phyloP scores from a whole-genome alignment of 2,329 filamentous ascomycete genomes.

The Pseudocercospora vitis region DNA sequence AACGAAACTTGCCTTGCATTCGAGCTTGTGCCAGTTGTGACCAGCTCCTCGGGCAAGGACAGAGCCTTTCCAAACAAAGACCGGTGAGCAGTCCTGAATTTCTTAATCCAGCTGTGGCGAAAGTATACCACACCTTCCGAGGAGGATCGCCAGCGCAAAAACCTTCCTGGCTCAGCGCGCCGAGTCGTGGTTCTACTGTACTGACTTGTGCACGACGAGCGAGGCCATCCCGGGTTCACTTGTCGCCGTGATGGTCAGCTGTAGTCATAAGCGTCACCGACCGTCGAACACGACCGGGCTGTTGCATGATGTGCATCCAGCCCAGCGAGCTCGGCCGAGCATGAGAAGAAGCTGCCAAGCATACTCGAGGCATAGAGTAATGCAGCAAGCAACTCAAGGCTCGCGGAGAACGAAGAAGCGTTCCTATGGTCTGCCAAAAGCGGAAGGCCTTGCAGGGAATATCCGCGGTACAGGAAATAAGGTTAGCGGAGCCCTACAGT shows the following conservation, averaged over 20 bases:
- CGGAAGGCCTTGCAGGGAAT: not conserved
- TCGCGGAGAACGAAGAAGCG: not conserved
- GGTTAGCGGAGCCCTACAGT: not conserved
- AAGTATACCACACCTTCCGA: not conserved
- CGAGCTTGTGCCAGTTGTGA: too few species aligned
- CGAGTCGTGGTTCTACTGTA: not conserved
- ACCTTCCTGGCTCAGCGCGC: not conserved
- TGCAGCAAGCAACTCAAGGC: not conserved
- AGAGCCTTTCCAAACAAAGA: too few species aligned
- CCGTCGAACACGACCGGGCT: not conserved
- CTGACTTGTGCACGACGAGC: too few species aligned
- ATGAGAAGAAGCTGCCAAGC: too few species aligned
- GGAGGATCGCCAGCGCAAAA: not conserved
- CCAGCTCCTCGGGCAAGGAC: constrained; percentile 3
- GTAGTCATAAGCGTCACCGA: too few species aligned
- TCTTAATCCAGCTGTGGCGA: not conserved
- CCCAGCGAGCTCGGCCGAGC: not conserved
- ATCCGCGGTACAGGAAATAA: not conserved
- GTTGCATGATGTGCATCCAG: not conserved
- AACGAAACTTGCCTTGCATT: too few species aligned
- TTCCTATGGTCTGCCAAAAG: not conserved
- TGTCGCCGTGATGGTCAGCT: too few species aligned
- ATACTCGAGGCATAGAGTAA: too few species aligned
- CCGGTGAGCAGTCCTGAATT: not conserved
- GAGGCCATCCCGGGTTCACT: too few species aligned